These are phyloP conservation scores for Termitomyces sp. DNA, from an alignment of 768 basidiomycete genomes.

Conservation along the genomic window DNA sequence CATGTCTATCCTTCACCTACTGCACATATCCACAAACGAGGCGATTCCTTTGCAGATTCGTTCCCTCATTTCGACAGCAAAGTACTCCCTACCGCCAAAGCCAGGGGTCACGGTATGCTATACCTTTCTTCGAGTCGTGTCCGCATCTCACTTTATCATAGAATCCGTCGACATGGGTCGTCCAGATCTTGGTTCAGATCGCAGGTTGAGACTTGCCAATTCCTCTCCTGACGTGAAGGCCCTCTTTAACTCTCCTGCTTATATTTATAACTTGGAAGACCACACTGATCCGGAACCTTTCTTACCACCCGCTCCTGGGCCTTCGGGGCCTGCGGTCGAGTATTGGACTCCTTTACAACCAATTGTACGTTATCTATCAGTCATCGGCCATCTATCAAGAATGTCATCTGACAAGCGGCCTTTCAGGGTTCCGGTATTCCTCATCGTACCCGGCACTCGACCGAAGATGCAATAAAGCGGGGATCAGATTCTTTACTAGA, in stretches of 20 bases:
- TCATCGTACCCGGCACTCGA: conserved; percentile 54
- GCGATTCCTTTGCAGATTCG: conserved; percentile 91
- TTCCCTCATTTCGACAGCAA: conserved; percentile 97
- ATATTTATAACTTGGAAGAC: conserved; percentile 76
- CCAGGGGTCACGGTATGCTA: conserved; percentile 52
- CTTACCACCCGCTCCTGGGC: conserved; percentile 35
- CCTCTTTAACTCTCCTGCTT: conserved; percentile 81
- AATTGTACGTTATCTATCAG: conserved; percentile 45
- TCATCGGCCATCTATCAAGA: background rate
- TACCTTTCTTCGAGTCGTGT: background rate
- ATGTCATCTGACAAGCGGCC: background rate
- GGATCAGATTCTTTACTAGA: conserved; percentile 82
- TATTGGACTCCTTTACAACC: conserved; percentile 77
- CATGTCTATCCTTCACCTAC: conserved; percentile 77
- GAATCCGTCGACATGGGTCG: conserved; percentile 77
- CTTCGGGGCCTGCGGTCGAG: conserved; percentile 38
- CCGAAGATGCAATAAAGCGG: conserved; percentile 71
- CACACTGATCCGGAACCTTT: conserved; percentile 62
- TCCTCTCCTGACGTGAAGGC: conserved; percentile 96
- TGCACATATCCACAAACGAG: conserved; percentile 76
- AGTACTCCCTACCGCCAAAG: conserved; percentile 73
- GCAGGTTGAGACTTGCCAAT: conserved; percentile 75
- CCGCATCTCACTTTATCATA: conserved; percentile 18
- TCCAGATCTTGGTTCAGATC: conserved; percentile 64
- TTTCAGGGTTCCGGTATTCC: conserved; percentile 63